phyloP scores from a whole-genome alignment of 495 filamentous ascomycete genomes.

The Penicillium goetzii region DNA sequence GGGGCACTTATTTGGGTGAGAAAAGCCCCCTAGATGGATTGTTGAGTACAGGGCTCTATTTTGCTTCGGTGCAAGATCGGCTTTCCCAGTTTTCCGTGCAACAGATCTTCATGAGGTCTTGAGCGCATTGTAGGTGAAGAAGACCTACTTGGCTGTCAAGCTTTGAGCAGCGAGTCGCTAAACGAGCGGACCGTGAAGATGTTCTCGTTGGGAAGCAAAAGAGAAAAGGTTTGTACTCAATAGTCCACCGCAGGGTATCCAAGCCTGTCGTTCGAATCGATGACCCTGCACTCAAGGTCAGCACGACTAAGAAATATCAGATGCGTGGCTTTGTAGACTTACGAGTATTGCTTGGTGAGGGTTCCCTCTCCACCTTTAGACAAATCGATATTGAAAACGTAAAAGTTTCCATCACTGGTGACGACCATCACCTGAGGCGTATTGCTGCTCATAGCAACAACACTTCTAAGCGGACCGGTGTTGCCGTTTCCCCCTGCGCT shows the following conservation, averaged over 20 bases:
- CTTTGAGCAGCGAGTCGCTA: background rate
- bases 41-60: background rate
- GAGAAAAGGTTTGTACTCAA: background rate
- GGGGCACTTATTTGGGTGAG: background rate
- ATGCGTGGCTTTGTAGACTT: conserved; percentile 38
- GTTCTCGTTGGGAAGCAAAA: background rate
- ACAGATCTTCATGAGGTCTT: background rate
- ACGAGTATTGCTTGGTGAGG: conserved; percentile 88
- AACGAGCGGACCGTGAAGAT: background rate
- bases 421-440: conserved; percentile 97
- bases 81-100: background rate
- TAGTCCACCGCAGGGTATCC: conserved; percentile 44
- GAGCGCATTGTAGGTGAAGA: background rate
- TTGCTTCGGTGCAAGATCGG: background rate
- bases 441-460: conserved; percentile 92
- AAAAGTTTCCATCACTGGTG: conserved; percentile 92
- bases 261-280: conserved; percentile 57
- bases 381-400: conserved; percentile 92
- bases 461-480: conserved; percentile 66
- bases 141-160: background rate
- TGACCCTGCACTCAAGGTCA: conserved; percentile 41
- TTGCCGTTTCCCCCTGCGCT: conserved; percentile 42
- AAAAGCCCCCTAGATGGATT: background rate
- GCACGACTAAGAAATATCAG: background rate
- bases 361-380: conserved; percentile 94